Percentiles rank a stretch among this genome's conserved stretches.
Evolutionary conservation across 306 rosid genomes (phyloP).

Genomic region (Rubus idaeus): DNA sequence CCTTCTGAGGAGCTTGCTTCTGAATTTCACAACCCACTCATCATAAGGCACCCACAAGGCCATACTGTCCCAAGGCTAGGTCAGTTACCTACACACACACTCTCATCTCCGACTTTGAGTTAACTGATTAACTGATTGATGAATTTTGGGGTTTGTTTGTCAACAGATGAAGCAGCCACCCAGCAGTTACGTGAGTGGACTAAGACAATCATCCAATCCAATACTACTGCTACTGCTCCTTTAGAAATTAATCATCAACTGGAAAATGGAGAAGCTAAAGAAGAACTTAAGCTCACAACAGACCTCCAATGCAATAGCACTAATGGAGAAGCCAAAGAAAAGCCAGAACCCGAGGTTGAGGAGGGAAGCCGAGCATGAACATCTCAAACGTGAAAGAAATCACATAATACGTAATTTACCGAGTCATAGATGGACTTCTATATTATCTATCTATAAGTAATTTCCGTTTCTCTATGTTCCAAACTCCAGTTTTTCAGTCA

Average conservation of each 20-base stretch:
- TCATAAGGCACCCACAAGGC: slow-evolving; percentile 84
- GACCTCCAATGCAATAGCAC: too few relatives aligned
- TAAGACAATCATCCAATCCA: slow-evolving; percentile 14
- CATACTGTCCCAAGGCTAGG: slow-evolving; percentile 89
- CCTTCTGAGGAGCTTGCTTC: slow-evolving; percentile 76
- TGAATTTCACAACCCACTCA: slow-evolving; percentile 59
- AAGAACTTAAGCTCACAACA: too few relatives aligned
- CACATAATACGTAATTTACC: too few relatives aligned
- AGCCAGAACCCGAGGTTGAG: too few relatives aligned
- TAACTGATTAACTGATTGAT: background rate
- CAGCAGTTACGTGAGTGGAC: slow-evolving; percentile 47
- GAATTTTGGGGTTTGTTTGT: background rate
- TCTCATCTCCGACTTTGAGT: background rate
- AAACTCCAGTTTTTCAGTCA: too few relatives aligned
- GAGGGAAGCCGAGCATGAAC: too few relatives aligned
- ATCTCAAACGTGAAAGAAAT: too few relatives aligned
- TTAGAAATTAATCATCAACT: background rate
- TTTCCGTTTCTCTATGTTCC: too few relatives aligned
- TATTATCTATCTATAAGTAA: too few relatives aligned
- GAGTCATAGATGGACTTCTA: too few relatives aligned
- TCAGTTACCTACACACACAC: slow-evolving; percentile 10
- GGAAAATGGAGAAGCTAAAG: slow-evolving; percentile 19
- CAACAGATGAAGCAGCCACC: slow-evolving; percentile 54
- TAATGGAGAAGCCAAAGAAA: too few relatives aligned
- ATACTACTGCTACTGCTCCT: background rate